Conservation (phyloP, 2,329 filamentous ascomycete genomes). For the Fusarium praegraminearum region DNA sequence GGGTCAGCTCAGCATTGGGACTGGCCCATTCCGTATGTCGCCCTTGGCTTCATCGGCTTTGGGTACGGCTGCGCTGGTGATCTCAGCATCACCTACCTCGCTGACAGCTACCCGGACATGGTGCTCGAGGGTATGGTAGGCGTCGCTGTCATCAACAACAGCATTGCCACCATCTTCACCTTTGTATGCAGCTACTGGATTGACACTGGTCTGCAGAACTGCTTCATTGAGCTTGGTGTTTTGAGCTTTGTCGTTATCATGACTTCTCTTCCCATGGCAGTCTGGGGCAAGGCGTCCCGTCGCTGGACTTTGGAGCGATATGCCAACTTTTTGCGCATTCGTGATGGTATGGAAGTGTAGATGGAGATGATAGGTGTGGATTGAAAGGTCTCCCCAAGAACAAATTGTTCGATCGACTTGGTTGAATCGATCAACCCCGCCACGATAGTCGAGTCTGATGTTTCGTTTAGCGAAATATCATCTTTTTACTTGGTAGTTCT, state of each 20-base stretch:
- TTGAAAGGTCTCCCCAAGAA: neutral
- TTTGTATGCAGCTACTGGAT: conserved; percentile 65
- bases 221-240: conserved; percentile 65
- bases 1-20: conserved; percentile 62
- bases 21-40: conserved; percentile 67
- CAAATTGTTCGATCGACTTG: neutral
- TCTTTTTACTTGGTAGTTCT: neutral
- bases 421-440: neutral
- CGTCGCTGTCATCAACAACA: conserved; percentile 68
- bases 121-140: conserved; percentile 70
- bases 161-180: conserved; percentile 65
- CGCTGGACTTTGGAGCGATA: conserved; percentile 62
- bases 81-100: conserved; percentile 65
- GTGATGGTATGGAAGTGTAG: conserved; percentile 55
- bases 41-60: conserved; percentile 68
- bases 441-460: neutral
- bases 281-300: conserved; percentile 63
- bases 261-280: conserved; percentile 65
- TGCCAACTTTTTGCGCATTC: conserved; percentile 59
- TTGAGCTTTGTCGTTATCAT: conserved; percentile 64
- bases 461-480: neutral
- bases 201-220: conserved; percentile 58
- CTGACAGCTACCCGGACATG: conserved; percentile 68
- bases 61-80: conserved; percentile 70
- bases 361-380: neutral